A percentile compares a stretch with the other conserved stretches of the same genome.
Evolutionary conservation across 2,329 filamentous ascomycete genomes (phyloP).

Genomic region (Aureobasidium namibiae): DNA sequence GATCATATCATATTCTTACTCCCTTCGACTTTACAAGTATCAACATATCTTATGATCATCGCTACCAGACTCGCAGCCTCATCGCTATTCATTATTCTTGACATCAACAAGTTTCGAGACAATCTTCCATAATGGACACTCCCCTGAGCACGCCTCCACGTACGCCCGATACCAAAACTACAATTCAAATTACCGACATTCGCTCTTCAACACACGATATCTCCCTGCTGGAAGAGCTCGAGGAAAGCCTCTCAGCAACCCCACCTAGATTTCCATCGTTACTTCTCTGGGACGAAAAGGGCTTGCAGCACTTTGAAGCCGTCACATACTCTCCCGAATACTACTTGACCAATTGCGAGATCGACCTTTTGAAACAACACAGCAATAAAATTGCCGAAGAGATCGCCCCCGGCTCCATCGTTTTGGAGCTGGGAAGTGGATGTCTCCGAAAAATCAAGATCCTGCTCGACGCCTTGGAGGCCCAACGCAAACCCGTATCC

Average conservation of each 20-base stretch:
- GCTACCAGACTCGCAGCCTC: too few relatives aligned
- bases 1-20: background rate
- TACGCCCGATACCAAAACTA: background rate
- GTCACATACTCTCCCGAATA: background rate
- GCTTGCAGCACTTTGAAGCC: background rate
- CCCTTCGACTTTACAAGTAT: background rate
- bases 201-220: background rate
- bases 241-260: background rate
- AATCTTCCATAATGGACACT: background rate
- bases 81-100: background rate
- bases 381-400: background rate
- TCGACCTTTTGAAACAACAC: background rate
- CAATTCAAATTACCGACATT: conserved; percentile 2
- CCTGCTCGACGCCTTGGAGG: background rate
- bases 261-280: background rate
- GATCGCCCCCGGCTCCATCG: background rate
- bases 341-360: conserved; percentile 5
- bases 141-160: background rate
- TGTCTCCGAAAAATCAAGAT: conserved; percentile 3
- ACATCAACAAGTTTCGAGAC: background rate
- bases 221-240: background rate
- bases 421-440: background rate
- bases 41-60: background rate
- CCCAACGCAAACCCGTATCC: background rate
- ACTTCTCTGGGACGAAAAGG: conserved; percentile 7